Base-by-base conservation (phyloP, 2,329 filamentous ascomycete genomes). In the Aspergillus sp. region DNA sequence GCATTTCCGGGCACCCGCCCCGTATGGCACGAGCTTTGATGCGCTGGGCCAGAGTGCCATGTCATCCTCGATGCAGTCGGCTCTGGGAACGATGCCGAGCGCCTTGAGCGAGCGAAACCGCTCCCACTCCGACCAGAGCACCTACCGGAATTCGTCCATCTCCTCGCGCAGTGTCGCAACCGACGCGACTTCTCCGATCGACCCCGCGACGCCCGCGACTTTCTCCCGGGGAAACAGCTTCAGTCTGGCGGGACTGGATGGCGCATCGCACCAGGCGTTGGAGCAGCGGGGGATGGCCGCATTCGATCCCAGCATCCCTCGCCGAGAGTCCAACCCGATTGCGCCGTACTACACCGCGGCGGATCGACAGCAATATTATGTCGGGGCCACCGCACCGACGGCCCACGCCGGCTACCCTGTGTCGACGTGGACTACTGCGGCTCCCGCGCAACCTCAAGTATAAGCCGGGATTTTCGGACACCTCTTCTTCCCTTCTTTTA, bases 61-160 rank as follows among this genome's bases (percentile, higher is more conserved):
- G 42, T 63, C 66, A 7, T 62, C 69, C 2, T 67, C 69, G 9
- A 68, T 73, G 9, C 65, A 68, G 1, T 60, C 68, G 2, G 54
- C 60, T 2, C 54, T 73, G 42, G 71, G 62, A n/a, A 49, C 62
- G 11, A 59, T 72, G 7, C 52, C 68, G 5, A 64, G 64, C 44
- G 65, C 68, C 3, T 46, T 73, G 34, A 64, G 57, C 47, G 71
- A 73, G 21, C 69, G 71, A 40, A 71, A 65, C 52, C 66, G 71
- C 34, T 71, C 70, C 10, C 64, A 66, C 20, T 69, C 70, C 2
- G 67, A 71, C 14, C 66, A 70, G 54, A 70, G 67, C 49, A 65
- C 69, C 10, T 75, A 75, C 50, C 68, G 72, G 45, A 75, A 71
- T 38, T 68, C 70, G 3, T 72, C 71, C 7, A 66, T 75, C 20